Evolutionary conservation across 768 basidiomycete genomes (phyloP).

Genomic region (Trametes maxima): DNA sequence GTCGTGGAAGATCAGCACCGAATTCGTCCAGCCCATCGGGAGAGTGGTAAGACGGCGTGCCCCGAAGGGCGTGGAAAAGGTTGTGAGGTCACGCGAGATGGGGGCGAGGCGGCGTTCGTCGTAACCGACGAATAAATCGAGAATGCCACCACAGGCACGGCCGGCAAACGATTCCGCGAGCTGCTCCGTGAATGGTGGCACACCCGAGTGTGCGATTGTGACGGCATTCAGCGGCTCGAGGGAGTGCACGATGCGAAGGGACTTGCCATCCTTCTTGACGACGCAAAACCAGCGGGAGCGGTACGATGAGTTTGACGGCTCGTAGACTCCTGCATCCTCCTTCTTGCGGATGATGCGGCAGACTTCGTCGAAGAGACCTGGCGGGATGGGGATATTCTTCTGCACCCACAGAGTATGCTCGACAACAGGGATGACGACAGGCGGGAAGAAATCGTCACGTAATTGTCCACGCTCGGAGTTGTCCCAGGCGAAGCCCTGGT

Average conservation of each 20-base stretch:
- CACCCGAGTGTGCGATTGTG: conserved; percentile 23
- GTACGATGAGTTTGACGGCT: conserved; percentile 43
- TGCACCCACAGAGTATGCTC: conserved; percentile 31
- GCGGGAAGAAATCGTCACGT: conserved; percentile 32
- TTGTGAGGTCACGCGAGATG: conserved; percentile 16
- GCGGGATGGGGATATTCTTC: conserved; percentile 33
- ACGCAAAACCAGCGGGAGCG: conserved; percentile 45
- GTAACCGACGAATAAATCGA: conserved; percentile 35
- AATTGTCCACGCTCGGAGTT: conserved; percentile 41
- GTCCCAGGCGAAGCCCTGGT: conserved; percentile 41
- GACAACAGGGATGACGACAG: conserved; percentile 37
- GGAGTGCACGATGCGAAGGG: conserved; percentile 28
- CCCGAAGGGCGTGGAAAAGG: conserved; percentile 19
- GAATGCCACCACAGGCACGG: conserved; percentile 28
- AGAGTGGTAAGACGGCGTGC: conserved; percentile 10
- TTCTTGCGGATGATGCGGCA: conserved; percentile 38
- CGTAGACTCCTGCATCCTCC: conserved; percentile 42
- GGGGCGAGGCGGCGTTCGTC: conserved; percentile 13
- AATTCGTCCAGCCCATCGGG: conserved; percentile 28
- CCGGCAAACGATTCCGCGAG: conserved; percentile 22
- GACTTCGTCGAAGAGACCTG: conserved; percentile 33
- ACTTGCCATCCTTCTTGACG: conserved; percentile 30
- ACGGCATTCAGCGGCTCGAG: conserved; percentile 30
- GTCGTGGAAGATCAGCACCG: conserved; percentile 22
- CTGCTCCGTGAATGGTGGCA: conserved; percentile 20